These are phyloP conservation scores for Neurospora cerealis DNA, from an alignment of 495 filamentous ascomycete genomes.

Conservation along the genomic window DNA sequence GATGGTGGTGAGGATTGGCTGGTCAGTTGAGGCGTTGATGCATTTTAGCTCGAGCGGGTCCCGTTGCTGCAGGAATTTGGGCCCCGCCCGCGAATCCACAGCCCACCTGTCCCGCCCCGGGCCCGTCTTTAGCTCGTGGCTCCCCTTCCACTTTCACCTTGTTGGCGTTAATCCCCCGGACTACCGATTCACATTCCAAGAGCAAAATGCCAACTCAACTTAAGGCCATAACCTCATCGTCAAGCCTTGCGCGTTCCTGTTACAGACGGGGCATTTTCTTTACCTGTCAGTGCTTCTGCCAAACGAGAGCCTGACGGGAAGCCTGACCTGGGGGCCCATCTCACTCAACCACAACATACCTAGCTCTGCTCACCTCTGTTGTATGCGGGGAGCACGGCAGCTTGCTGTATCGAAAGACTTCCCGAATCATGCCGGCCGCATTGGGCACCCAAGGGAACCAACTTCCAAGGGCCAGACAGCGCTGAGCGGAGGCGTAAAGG, in stretches of 20 bases:
- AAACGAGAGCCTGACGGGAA: neutral
- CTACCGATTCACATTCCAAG: neutral
- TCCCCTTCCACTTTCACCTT: neutral
- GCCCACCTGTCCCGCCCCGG: neutral
- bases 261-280: neutral
- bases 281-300: neutral
- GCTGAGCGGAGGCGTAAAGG: constrained; percentile 1
- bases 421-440: neutral
- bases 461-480: neutral
- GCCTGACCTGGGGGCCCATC: neutral
- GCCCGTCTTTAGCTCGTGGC: constrained; percentile 5
- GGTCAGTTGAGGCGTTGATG: constrained; percentile 13
- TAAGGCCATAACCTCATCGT: neutral
- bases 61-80: neutral
- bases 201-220: neutral
- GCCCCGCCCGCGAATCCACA: neutral
- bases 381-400: neutral
- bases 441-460: neutral
- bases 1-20: constrained; percentile 4
- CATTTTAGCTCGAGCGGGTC: constrained; percentile 5
- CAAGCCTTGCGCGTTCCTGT: neutral
- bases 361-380: neutral
- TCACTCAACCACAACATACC: neutral
- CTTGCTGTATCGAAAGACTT: neutral
- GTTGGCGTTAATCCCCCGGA: neutral